Conservation (phyloP, 208 protist species). For the Balamuthia mandrillaris region DNA sequence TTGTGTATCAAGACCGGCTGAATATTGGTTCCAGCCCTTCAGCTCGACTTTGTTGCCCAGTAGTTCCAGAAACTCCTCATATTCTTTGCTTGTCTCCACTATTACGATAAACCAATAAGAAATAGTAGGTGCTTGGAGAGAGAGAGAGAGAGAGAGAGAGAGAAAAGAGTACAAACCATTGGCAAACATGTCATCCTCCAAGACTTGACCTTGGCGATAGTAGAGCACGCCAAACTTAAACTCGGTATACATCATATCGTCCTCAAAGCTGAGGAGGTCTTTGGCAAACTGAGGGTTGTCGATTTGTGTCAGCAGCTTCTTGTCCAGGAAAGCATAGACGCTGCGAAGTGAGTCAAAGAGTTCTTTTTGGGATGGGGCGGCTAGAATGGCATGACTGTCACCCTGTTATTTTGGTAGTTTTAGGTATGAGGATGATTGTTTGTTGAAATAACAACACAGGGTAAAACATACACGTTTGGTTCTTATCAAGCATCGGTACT, state of each 20-base stretch:
- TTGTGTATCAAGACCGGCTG: constrained; percentile 44
- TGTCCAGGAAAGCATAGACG: constrained; percentile 1
- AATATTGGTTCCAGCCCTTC: constrained; percentile 29
- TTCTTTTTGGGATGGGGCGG: background rate
- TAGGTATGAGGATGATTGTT: no score
- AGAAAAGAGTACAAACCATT: no score
- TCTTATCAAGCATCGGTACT: background rate
- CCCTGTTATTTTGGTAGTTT: no score
- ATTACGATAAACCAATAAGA: no score
- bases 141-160: no score
- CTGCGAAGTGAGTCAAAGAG: background rate
- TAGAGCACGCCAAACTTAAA: constrained; percentile 63
- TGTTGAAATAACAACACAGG: background rate
- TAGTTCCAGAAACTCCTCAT: constrained; percentile 50
- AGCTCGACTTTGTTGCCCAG: constrained; percentile 45
- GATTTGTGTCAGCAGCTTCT: background rate
- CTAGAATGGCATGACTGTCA: constrained; percentile 1
- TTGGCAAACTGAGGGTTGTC: constrained; percentile 13
- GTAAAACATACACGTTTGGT: background rate
- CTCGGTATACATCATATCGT: constrained; percentile 35
- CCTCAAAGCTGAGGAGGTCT: background rate
- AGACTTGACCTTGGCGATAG: constrained; percentile 36
- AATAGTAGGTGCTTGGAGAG: no score
- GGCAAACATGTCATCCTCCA: constrained; percentile 54
- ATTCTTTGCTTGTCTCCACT: constrained; percentile 22